These are phyloP conservation scores for Teunomyces atbi DNA, from an alignment of 805 yeast species.

Conservation along the genomic window DNA sequence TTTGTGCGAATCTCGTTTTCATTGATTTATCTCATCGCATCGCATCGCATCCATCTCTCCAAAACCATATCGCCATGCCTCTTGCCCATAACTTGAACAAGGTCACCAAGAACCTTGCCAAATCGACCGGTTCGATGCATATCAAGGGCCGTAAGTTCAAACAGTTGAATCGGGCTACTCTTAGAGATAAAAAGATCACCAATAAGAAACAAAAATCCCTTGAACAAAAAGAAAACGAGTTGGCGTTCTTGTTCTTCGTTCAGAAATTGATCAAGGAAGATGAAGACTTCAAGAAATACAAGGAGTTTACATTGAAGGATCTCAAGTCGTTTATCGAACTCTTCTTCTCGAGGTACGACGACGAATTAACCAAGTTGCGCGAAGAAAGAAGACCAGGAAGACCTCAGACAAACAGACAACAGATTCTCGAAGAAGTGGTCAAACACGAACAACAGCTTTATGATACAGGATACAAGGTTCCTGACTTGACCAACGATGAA, in stretches of 20 bases:
- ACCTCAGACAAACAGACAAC: conserved; percentile 74
- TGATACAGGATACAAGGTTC: conserved; percentile 65
- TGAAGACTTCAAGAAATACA: conserved; percentile 27
- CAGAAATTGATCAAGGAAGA: conserved; percentile 50
- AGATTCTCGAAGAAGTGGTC: conserved; percentile 57
- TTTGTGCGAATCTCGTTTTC: not conserved
- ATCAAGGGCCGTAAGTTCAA: conserved; percentile 88
- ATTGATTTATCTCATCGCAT: not conserved
- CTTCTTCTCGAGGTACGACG: conserved; percentile 68
- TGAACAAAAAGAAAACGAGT: conserved; percentile 60
- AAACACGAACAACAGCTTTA: conserved; percentile 63
- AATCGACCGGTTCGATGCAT: conserved; percentile 62
- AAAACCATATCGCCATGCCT: conserved; percentile 48
- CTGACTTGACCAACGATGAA: conserved; percentile 62
- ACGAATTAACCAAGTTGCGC: conserved; percentile 64
- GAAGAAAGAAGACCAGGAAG: conserved; percentile 79
- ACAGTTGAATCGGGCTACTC: conserved; percentile 79
- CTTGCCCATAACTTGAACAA: conserved; percentile 64
- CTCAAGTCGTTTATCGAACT: conserved; percentile 59
- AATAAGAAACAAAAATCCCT: conserved; percentile 55
- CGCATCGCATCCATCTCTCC: conserved; percentile 6
- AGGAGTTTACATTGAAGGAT: conserved; percentile 53
- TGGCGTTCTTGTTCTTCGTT: conserved; percentile 55
- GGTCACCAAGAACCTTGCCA: conserved; percentile 58
- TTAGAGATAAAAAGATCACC: conserved; percentile 72